Evolutionary conservation across 169 alveolate species (phyloP).

Genomic region (Plasmodium vivax): DNA sequence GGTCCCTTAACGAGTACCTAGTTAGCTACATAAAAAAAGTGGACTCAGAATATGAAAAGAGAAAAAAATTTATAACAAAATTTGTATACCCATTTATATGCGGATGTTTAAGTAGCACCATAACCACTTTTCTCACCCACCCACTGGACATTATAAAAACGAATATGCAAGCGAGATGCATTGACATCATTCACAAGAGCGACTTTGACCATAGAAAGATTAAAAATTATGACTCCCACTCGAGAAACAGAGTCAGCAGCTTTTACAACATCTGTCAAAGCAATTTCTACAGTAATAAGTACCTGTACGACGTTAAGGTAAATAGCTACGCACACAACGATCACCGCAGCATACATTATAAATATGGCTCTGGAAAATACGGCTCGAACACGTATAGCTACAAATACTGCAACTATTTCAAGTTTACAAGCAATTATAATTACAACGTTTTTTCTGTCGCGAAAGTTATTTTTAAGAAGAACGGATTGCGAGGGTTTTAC

Average conservation of each 20-base stretch:
- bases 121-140: slow-evolving; percentile 75
- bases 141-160: slow-evolving; percentile 77
- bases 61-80: slow-evolving; percentile 37
- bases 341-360: slow-evolving; percentile 61
- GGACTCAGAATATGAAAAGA: slow-evolving; percentile 36
- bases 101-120: slow-evolving; percentile 75
- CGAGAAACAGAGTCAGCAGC: neutral
- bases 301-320: slow-evolving; percentile 63
- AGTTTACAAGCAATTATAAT: slow-evolving; percentile 57
- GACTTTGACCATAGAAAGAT: slow-evolving; percentile 71
- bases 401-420: slow-evolving; percentile 66
- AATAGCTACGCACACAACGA: slow-evolving; percentile 60
- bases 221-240: slow-evolving; percentile 43
- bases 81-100: slow-evolving; percentile 74
- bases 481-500: slow-evolving; percentile 68
- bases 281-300: slow-evolving; percentile 54
- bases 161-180: slow-evolving; percentile 78
- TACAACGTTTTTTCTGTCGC: slow-evolving; percentile 56
- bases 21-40: slow-evolving; percentile 54
- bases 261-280: slow-evolving; percentile 59
- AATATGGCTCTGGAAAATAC: slow-evolving; percentile 63
- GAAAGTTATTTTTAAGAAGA: slow-evolving; percentile 54
- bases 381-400: slow-evolving; percentile 65
- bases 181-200: slow-evolving; percentile 71
- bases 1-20: slow-evolving; percentile 76